phyloP scores from a whole-genome alignment of 2,329 filamentous ascomycete species.

The Fusarium camptoceras region DNA sequence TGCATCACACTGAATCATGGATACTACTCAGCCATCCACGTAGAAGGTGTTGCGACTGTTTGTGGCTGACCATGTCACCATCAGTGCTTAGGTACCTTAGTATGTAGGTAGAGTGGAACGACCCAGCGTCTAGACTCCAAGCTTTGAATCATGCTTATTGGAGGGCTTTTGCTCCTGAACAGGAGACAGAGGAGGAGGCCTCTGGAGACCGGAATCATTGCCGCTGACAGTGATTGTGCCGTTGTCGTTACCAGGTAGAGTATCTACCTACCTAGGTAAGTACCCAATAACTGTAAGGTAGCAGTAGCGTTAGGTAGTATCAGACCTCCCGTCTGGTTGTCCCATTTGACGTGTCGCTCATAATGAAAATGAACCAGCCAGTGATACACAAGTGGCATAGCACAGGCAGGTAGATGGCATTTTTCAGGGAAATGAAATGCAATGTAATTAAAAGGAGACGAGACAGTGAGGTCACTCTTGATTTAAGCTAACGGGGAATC shows the following conservation, averaged over 20 bases:
- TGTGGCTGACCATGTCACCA: slow-evolving; percentile 11
- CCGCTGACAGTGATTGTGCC: background rate
- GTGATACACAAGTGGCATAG: slow-evolving; percentile 2
- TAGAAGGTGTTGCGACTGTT: background rate
- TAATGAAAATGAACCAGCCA: slow-evolving; percentile 16
- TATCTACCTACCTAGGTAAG: too few species aligned
- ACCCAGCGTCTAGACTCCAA: slow-evolving; percentile 1
- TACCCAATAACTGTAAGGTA: background rate
- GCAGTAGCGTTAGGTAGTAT: background rate
- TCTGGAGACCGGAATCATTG: slow-evolving; percentile 16
- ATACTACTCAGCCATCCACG: background rate
- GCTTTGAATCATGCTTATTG: slow-evolving; percentile 26
- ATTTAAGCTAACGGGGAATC: background rate
- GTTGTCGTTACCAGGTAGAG: background rate
- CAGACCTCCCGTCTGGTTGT: background rate
- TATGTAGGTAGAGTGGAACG: background rate
- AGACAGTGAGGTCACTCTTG: slow-evolving; percentile 31
- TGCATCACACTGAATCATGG: slow-evolving; percentile 19
- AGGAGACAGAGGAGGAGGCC: slow-evolving; percentile 30
- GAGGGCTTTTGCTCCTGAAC: slow-evolving; percentile 8
- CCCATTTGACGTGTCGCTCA: slow-evolving; percentile 25
- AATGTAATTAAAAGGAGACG: slow-evolving; percentile 15
- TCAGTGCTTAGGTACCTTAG: too few species aligned
- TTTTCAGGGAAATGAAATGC: slow-evolving; percentile 28
- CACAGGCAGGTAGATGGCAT: background rate